These are phyloP conservation scores for Botryotinia narcissicola DNA, from an alignment of 2,329 filamentous ascomycete genomes.

Conservation along the genomic window DNA sequence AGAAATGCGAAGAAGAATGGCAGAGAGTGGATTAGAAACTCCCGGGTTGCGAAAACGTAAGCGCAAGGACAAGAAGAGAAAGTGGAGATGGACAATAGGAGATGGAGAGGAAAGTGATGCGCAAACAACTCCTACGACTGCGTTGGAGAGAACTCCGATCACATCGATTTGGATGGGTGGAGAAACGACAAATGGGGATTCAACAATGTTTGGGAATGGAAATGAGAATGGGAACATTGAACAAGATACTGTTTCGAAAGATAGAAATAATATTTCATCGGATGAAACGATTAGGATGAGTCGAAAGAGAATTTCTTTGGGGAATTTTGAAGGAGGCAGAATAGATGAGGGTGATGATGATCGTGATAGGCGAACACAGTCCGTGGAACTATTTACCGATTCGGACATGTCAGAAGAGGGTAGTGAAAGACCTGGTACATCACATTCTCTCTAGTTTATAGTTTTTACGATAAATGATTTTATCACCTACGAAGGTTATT, in stretches of 20 bases:
- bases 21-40: slow-evolving; percentile 40
- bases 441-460: slow-evolving; percentile 16
- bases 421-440: slow-evolving; percentile 18
- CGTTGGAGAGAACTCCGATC: slow-evolving; percentile 28
- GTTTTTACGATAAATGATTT: background rate
- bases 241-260: background rate
- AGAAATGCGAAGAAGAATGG: slow-evolving; percentile 59
- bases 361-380: slow-evolving; percentile 11
- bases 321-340: background rate
- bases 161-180: slow-evolving; percentile 29
- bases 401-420: slow-evolving; percentile 26
- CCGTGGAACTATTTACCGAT: slow-evolving; percentile 20
- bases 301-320: background rate
- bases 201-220: background rate
- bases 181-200: slow-evolving; percentile 17
- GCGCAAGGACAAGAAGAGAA: slow-evolving; percentile 57
- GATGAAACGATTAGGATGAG: background rate
- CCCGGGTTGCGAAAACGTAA: slow-evolving; percentile 48
- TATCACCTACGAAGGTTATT: background rate
- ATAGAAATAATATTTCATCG: background rate
- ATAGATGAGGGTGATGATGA: background rate
- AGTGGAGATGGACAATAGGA: slow-evolving; percentile 64
- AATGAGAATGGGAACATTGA: background rate
- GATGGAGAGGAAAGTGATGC: slow-evolving; percentile 40
- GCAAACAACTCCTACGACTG: slow-evolving; percentile 29